Evolutionary conservation across 2,329 filamentous ascomycete species (phyloP), one percentile per base, ranked within the genome.

Genomic region (Simplicillium aogashimaense): DNA sequence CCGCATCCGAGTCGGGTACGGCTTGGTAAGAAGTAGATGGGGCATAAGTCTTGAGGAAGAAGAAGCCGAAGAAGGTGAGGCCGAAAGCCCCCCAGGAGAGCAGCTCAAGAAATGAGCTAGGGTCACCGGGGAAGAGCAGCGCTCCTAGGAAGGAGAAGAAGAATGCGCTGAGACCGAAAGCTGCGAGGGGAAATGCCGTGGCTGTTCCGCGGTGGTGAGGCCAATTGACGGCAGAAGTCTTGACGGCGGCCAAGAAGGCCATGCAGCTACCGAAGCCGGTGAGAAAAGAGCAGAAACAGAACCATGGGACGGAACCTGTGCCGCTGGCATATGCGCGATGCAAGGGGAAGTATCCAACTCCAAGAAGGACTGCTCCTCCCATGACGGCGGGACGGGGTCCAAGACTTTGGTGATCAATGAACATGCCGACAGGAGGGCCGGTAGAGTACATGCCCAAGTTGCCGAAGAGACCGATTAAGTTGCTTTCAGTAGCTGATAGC

Each of bases 401-500:
- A 29, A 44, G 29, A 1, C 90, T 88, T 53, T 78, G 82, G 39
- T 73, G 69, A 63, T 98, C 92, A 46, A 95, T 82, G 49, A 95
- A 76, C 52, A 95, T 76, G 40, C 92, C 92, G 47, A 94, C 74
- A 2, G 90, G 89, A 51, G 97, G 84, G 20, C 92, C 92, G 54
- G 86, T 74, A 7, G 81, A 81, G 63, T 97, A 97, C 86, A 95
- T 95, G 54, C 90, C 90, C 54, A 97, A 65, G 55, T 90, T 90
- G n/a, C 80, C 85, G 36, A 78, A 74, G n/a, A 84, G 71, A 34
- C 85, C 89, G 56, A 98, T 89, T 49, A 97, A 63, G 62, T 98
- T 97, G 62, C 79, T 88, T 60, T 95, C 74, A 3, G 90, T 97
- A n/a, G 92, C 83, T 12, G 88, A 88, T 45, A 97, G 76, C 57